Base-by-base conservation (phyloP, 805 yeast species). In the Teunomyces barrocoloradensis region DNA sequence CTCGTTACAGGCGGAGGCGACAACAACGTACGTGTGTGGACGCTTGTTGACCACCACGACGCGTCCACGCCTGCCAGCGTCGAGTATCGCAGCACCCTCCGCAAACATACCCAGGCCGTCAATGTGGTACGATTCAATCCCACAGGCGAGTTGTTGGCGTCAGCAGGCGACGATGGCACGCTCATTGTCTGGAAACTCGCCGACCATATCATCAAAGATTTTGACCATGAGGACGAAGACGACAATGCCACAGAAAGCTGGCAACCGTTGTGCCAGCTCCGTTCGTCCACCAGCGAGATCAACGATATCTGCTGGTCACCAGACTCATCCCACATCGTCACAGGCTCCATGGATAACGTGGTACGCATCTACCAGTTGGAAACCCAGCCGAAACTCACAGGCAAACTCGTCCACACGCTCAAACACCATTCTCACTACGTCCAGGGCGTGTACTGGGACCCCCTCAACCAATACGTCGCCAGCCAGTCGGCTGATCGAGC, bases 361-460 rank as follows among this genome's bases (percentile, higher is more conserved):
- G 79, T 90, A 9, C 73, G 96, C 41, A 75, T 92, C 0, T 89
- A 83, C 57, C 77, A 78, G 51, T 80, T 78, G 4, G 58, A 49
- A 21, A 7, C 27, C 4, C 27, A 25, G 33, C 21, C 15, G 32
- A 47, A 39, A 32, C 7, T 46, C 33, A 23, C 42, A 2, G 53
- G 48, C 9, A 36, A 32, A 23, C 25, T 48, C 12, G 40, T 45
- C 63, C 1, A 75, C 75, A 2, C 81, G 54, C 72, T 84, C 50
- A 80, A 80, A 5, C 89, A 87, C 48, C 98, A 94, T 65, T 72
- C 73, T 41, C 96, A 91, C 64, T 92, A 89, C 57, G 95, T 94
- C 2, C 99, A 94, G 66, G 99, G 99, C 2, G 92, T 94, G 4
- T 75, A 86, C 0, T 94, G 98, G 98, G 99, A 94, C 63, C 99